Evolutionary conservation across 257 asterid species (phyloP), one percentile per base, ranked within the genome.

Genomic region (Primulina eburnea): DNA sequence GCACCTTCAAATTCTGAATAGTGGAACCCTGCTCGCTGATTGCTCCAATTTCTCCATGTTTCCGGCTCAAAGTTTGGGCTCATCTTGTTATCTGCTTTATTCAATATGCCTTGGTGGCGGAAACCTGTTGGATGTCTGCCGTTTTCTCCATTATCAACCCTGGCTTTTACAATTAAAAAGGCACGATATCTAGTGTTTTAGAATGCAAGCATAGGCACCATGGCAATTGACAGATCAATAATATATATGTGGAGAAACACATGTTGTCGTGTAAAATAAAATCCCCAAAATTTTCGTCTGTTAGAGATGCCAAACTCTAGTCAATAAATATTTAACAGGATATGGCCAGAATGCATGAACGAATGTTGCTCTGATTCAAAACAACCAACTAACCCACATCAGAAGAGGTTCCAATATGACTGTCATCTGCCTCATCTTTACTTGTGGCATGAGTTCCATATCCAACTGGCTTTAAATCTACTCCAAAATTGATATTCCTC

Each of bases 21-120:
- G n/a, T 74, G 81, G 67, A 73, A 75, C 26, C 90, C 92, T 52
- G 95, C 85, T 61, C 89, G 83, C 20, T 75, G 79, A 65, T 65
- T 70, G 67, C 88, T 85, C 97, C 97, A 89, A 57, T 80, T 76
- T 82, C 86, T 88, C 98, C 98, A 88, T 43, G 75, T 71, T 71
- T 87, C 92, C 8, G 89, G 88, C 67, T 82, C 85, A 43, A 71
- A 58, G 47, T 72, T 81, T 55, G 75, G 87, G 69, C 70, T 76
- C 71, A 60, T 52, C 40, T 79, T 68, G 68, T 76, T 78, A 73
- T 63, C 73, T 67, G 80, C 30, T 38, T 77, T 58, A 73, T 69
- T 76, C 60, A 69, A 43, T 63, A 20, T 63, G 33, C 72, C 83
- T 33, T 75, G 75, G 63, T 60, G 64, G 57, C 77, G 64, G 71